These are phyloP conservation scores for Mortierella sp. DNA, from an alignment of 371 early-diverging fungal species.

Conservation along the genomic window DNA sequence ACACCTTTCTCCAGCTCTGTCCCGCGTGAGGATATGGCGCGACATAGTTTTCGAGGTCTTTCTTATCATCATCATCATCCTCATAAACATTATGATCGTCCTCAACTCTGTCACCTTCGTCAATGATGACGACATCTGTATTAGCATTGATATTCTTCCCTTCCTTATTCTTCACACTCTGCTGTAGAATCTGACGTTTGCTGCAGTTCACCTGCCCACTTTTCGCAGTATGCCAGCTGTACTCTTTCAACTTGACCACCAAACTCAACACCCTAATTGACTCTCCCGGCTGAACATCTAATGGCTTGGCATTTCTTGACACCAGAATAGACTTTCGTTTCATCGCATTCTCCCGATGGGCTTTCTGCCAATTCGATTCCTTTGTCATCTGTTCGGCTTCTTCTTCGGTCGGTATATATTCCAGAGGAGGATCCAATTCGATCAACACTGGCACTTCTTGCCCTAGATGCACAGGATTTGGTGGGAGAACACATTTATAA, in stretches of 20 bases:
- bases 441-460: background rate
- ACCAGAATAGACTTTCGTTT: background rate
- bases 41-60: background rate
- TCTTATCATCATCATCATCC: background rate
- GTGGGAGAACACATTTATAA: background rate
- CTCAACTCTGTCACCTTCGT: background rate
- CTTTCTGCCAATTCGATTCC: background rate
- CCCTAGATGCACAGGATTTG: background rate
- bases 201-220: background rate
- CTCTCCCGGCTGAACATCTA: background rate
- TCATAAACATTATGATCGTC: background rate
- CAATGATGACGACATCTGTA: background rate
- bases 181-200: background rate
- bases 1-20: background rate
- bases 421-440: background rate
- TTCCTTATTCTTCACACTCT: background rate
- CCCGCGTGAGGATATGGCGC: background rate
- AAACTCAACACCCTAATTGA: background rate
- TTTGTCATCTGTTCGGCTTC: background rate
- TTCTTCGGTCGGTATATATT: background rate
- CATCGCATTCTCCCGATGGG: background rate
- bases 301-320: background rate
- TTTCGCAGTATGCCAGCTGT: background rate
- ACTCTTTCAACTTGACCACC: slow-evolving; percentile 2
- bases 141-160: background rate